phyloP scores from a whole-genome alignment of 176 grass and related monocot species.

The Carex parvula region DNA sequence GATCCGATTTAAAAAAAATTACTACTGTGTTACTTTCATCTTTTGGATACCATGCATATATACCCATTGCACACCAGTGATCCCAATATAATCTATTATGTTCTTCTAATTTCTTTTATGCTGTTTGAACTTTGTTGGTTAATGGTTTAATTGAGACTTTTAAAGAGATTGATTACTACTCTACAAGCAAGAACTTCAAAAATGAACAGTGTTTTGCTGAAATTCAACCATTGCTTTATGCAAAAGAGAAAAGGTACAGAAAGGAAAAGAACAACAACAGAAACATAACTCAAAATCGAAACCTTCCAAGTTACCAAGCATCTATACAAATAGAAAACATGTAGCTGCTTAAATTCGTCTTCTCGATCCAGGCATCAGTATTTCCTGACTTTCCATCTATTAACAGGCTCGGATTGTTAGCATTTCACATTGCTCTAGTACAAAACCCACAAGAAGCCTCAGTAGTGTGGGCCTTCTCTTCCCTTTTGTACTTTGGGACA shows the following conservation, averaged over 20 bases:
- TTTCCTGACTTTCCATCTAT: conserved; percentile 23
- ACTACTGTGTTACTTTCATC: background rate
- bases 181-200: background rate
- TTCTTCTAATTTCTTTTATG: background rate
- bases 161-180: background rate
- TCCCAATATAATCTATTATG: background rate
- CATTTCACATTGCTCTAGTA: conserved; percentile 72
- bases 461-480: conserved; percentile 60
- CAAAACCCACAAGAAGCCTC: conserved; percentile 60
- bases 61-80: background rate
- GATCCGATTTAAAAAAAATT: background rate
- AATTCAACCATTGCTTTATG: background rate
- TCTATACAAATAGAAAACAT: background rate
- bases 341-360: background rate
- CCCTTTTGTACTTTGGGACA: conserved; percentile 57
- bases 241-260: background rate
- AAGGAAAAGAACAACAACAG: background rate
- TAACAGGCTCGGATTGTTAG: conserved; percentile 62
- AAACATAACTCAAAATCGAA: background rate
- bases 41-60: background rate
- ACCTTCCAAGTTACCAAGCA: background rate
- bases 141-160: background rate
- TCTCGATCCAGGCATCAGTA: background rate
- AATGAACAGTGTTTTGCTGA: background rate
- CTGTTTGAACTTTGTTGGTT: background rate